Evolutionary conservation across 768 basidiomycete genomes (phyloP).

Genomic region (Termitomyces titanicus): DNA sequence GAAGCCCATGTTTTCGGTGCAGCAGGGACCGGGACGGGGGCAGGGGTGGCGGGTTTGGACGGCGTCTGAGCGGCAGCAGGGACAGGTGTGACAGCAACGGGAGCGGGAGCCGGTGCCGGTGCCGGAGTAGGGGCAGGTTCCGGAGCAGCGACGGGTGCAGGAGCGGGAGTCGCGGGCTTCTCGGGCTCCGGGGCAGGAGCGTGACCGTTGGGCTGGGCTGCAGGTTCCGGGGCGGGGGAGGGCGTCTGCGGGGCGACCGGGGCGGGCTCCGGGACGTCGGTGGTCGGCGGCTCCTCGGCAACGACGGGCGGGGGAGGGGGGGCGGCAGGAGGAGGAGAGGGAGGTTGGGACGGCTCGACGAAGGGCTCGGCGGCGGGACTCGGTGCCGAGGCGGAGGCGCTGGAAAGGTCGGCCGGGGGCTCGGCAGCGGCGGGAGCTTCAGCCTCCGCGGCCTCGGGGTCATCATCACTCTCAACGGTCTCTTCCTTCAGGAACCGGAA

Average conservation of each 20-base stretch:
- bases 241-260: constrained; percentile 25
- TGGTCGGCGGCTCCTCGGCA: constrained; percentile 39
- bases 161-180: constrained; percentile 11
- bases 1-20: constrained; percentile 89
- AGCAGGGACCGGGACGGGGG: constrained; percentile 28
- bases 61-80: constrained; percentile 22
- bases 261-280: constrained; percentile 33
- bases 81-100: constrained; percentile 24
- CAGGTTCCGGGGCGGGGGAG: constrained; percentile 31
- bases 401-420: constrained; percentile 14
- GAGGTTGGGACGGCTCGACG: constrained; percentile 37
- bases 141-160: constrained; percentile 18
- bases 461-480: constrained; percentile 63
- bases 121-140: constrained; percentile 12
- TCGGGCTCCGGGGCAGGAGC: constrained; percentile 39
- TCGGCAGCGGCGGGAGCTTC: constrained; percentile 22
- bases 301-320: constrained; percentile 24
- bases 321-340: constrained; percentile 29
- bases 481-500: constrained; percentile 99
- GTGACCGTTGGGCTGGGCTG: constrained; percentile 31
- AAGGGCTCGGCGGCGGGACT: constrained; percentile 29
- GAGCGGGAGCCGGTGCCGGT: constrained; percentile 9
- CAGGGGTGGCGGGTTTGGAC: constrained; percentile 23
- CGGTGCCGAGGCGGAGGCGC: constrained; percentile 32
- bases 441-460: not conserved